Evolutionary conservation across 2,329 filamentous ascomycete genomes (phyloP).

Genomic region (Ceratocystis albifundus): DNA sequence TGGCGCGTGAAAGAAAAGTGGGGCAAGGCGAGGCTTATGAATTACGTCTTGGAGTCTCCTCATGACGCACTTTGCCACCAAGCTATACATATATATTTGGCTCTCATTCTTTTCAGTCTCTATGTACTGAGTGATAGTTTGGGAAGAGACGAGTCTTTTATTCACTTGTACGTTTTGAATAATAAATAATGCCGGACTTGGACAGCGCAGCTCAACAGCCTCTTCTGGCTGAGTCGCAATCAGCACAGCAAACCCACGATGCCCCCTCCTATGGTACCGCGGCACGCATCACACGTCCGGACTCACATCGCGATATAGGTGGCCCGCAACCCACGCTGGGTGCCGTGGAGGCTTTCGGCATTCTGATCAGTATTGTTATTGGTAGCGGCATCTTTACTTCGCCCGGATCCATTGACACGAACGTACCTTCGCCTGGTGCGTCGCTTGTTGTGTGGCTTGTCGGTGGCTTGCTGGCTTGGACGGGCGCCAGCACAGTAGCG

Average conservation of each 20-base stretch:
- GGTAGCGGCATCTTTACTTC: constrained; percentile 55
- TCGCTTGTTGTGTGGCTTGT: constrained; percentile 50
- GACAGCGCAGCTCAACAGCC: not conserved
- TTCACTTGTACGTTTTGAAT: not conserved
- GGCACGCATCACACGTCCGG: not conserved
- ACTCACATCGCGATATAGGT: not conserved
- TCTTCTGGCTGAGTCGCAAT: not conserved
- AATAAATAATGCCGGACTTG: not conserved
- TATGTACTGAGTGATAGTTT: not conserved
- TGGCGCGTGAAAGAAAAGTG: constrained; percentile 7
- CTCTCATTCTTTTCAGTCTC: not conserved
- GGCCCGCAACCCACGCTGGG: constrained; percentile 33
- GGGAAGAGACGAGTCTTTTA: not conserved
- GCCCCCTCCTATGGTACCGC: not conserved
- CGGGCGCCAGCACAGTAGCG: constrained; percentile 49
- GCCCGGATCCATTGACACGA: constrained; percentile 50
- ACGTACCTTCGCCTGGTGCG: constrained; percentile 49
- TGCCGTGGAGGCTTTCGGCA: constrained; percentile 42
- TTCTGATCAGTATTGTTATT: constrained; percentile 52
- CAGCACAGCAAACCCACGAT: not conserved
- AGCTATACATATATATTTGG: not conserved
- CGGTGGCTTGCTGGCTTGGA: constrained; percentile 52
- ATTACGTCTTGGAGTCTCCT: not conserved
- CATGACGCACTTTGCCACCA: constrained; percentile 8
- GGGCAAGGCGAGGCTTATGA: constrained; percentile 5